Evolutionary conservation across 192 early-diverging fungal species (phyloP).

Genomic region (Coemansia sp.): DNA sequence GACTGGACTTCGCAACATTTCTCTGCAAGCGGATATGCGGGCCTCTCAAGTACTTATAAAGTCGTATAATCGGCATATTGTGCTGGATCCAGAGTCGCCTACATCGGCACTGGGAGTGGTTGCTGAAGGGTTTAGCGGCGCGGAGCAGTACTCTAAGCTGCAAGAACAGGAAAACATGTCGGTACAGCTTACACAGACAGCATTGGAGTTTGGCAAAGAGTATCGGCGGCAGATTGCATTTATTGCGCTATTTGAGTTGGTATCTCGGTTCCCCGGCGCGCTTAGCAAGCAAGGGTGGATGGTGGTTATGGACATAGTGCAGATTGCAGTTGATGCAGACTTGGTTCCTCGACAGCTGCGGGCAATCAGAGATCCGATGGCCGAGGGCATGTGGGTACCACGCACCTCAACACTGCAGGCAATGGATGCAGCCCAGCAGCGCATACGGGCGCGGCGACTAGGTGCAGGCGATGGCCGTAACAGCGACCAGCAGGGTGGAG

Average conservation of each 20-base stretch:
- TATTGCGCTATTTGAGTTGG: constrained; percentile 73
- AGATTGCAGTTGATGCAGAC: constrained; percentile 34
- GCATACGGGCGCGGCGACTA: constrained; percentile 13
- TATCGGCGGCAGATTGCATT: constrained; percentile 88
- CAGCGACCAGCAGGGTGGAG: constrained; percentile 21
- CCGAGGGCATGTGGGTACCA: constrained; percentile 35
- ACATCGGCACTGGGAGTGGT: constrained; percentile 29
- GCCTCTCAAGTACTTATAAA: constrained; percentile 27
- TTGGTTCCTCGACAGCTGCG: constrained; percentile 25
- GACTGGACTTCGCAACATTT: constrained; percentile 59
- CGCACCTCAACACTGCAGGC: constrained; percentile 37
- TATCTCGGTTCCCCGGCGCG: constrained; percentile 58
- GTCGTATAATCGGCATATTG: constrained; percentile 25
- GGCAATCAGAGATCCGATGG: constrained; percentile 8
- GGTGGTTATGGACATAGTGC: constrained; percentile 70
- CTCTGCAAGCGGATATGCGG: constrained; percentile 18
- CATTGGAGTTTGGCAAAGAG: constrained; percentile 85
- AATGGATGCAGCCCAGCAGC: constrained; percentile 26
- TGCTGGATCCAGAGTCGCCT: constrained; percentile 39
- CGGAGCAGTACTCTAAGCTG: constrained; percentile 29
- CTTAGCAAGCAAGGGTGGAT: constrained; percentile 60
- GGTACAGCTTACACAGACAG: constrained; percentile 57
- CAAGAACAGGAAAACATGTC: constrained; percentile 32
- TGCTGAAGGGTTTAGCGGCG: constrained; percentile 28
- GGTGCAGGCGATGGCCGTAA: constrained; percentile 6